Percentiles rank a stretch among this genome's conserved stretches.
Conservation (phyloP, 352 stramenopile species). For the Discostella stelligera region DNA sequence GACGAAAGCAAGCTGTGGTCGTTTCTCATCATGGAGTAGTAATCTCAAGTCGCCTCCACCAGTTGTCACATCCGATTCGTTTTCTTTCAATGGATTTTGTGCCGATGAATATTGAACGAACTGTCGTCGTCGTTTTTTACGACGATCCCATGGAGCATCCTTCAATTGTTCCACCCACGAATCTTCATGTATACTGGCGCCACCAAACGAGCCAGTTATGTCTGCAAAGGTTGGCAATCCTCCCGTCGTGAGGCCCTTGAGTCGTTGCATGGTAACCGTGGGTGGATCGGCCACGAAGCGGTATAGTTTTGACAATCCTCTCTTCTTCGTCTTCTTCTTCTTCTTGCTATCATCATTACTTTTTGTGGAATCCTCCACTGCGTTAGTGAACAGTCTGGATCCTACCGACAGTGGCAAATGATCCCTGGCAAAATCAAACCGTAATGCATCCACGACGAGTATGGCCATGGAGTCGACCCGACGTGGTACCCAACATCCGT, state of each 20-base stretch:
- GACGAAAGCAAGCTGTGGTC: constrained; percentile 89
- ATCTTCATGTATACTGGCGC: constrained; percentile 91
- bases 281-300: constrained; percentile 96
- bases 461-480: constrained; percentile 86
- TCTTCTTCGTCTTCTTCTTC: neutral
- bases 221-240: constrained; percentile 97
- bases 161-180: constrained; percentile 90
- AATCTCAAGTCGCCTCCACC: too few species aligned
- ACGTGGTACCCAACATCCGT: constrained; percentile 72
- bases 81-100: too few species aligned
- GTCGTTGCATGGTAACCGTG: constrained; percentile 97
- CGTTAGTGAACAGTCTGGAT: constrained; percentile 37
- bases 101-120: neutral
- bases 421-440: constrained; percentile 91
- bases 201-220: constrained; percentile 81
- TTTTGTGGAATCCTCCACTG: neutral
- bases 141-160: constrained; percentile 27
- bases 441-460: constrained; percentile 94
- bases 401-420: constrained; percentile 76
- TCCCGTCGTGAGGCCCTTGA: constrained; percentile 96
- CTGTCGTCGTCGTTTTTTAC: constrained; percentile 1
- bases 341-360: constrained; percentile 8
- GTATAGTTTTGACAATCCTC: constrained; percentile 81
- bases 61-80: too few species aligned
- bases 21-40: constrained; percentile 1